Base-by-base conservation (phyloP, 768 basidiomycete species). In the Dendrothele bispora region DNA sequence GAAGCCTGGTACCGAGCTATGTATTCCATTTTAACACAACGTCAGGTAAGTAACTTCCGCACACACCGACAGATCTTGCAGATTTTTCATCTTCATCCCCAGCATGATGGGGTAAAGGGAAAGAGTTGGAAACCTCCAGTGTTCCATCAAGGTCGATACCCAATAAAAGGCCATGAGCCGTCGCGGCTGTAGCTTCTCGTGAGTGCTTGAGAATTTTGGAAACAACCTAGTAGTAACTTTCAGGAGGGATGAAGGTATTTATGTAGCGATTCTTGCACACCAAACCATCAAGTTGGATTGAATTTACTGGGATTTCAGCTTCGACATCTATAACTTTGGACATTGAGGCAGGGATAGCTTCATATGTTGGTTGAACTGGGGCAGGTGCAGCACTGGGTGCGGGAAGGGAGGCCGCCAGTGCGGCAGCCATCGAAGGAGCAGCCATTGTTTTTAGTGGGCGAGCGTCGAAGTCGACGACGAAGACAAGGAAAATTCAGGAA, bases 161-260 rank as follows among this genome's bases (percentile, higher is more conserved):
- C 46, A 98, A 77, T 42, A 98, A 70, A 48, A 95, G 75, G 49
- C 95, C 95, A 61, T 91, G 83, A 22, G 87, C 86, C 41, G 80
- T 79, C n/a, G 82, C 70, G 7, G 84, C 80, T 22, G 79, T 74
- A 12, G 84, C 75, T 62, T 95, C 95, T 41, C 86, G 80, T 35
- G 89, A 82, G 62, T 97, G 95, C 70, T 97, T 95, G 60, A 95
- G 75, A 45, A 98, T 94, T 73, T 95, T 97, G 46, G 89, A 82
- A 48, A 95, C 85, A 44, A 91, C 92, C 94, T 95, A 26, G 62
- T 48, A 45, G 49, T 42, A 50, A 29, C 21, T 50, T 49, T 51
- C 42, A 48, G 7, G 21, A 43, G 24, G 25, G 26, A 14, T 27
- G 17, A 32, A 20, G 7, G 12, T 5, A 15, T 26, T 44, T 7